Conservation (phyloP, 164 flowering plant genomes). For the Nelumbo lutea region DNA sequence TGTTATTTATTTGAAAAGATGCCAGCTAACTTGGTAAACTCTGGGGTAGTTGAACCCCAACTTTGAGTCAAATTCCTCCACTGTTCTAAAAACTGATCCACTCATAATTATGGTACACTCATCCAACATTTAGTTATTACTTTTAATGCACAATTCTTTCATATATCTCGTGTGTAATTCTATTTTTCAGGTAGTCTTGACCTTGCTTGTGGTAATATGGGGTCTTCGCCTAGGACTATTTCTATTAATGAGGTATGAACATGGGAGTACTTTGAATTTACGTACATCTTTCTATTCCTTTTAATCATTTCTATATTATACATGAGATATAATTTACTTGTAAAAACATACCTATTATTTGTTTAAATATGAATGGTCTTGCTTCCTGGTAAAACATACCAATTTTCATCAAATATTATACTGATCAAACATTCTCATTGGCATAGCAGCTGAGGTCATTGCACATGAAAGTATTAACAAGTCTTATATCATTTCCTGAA, state of each 20-base stretch:
- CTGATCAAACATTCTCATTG: background rate
- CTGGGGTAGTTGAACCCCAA: too few species aligned
- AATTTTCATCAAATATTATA: background rate
- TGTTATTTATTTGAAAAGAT: too few species aligned
- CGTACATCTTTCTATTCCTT: background rate
- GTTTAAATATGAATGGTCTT: background rate
- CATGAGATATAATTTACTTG: background rate
- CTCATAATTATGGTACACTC: background rate
- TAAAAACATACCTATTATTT: background rate
- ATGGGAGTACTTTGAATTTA: background rate
- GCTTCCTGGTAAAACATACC: background rate
- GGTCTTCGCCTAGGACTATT: conserved; percentile 85
- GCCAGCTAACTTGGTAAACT: too few species aligned
- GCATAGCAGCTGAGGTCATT: background rate
- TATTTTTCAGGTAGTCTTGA: conserved; percentile 67
- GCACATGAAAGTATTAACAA: background rate
- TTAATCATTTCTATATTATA: background rate
- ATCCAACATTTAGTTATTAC: background rate
- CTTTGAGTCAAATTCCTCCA: too few species aligned
- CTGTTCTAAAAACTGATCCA: too few species aligned
- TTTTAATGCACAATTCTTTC: background rate
- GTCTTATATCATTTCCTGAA: background rate
- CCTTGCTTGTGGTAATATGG: conserved; percentile 69
- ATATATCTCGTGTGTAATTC: conserved; percentile 5
- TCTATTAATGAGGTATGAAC: conserved; percentile 72